Evolutionary conservation across 2,329 filamentous ascomycete genomes (phyloP), one percentile per base, ranked within the genome.

Genomic region (Fusarium avenaceum): DNA sequence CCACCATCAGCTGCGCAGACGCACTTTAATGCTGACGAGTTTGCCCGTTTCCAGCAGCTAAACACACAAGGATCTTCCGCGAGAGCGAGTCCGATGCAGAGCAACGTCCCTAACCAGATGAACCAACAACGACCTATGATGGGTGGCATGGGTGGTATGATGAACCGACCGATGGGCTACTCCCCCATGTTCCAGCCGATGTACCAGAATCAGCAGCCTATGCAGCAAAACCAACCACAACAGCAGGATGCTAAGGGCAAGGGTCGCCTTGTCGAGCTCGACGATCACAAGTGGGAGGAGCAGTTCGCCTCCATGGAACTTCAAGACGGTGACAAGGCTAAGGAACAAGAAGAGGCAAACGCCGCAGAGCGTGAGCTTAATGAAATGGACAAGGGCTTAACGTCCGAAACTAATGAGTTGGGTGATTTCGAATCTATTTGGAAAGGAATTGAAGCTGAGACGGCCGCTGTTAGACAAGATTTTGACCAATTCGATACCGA

Each of bases 251-350:
- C 81, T 49, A 92, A 94, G 79, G 92, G 92, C 61, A 98, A 98
- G 78, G 94, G 92, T 39, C 97, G 96, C 80, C 88, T 98, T 81
- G 90, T 98, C 14, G 96, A 98, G 81, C 87, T 98, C 24, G 93
- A 97, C 77, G 95, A 99, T 73, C 84, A 91, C 75, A 91, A 97
- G 76, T 98, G 96, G 96, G 95, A 98, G 80, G 93, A 94, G 73
- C 94, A 98, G 79, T 99, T 99, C 79, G 92, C 93, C 58, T 89
- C 96, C 79, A 90, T 97, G 77, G 93, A 95, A 77, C 82, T 90
- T 66, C 84, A 89, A 63, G 86, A 90, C 75, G 81, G 86, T 72
- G 79, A 85, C 65, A 82, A 85, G 49, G 79, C 82, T 53, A 83
- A 84, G 72, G 83, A 80, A 38, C 90, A 79, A 40, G 92, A 92